These are phyloP conservation scores for Trichosporon asahii DNA, from an alignment of 1,284 basidiomycete genomes.

Conservation along the genomic window DNA sequence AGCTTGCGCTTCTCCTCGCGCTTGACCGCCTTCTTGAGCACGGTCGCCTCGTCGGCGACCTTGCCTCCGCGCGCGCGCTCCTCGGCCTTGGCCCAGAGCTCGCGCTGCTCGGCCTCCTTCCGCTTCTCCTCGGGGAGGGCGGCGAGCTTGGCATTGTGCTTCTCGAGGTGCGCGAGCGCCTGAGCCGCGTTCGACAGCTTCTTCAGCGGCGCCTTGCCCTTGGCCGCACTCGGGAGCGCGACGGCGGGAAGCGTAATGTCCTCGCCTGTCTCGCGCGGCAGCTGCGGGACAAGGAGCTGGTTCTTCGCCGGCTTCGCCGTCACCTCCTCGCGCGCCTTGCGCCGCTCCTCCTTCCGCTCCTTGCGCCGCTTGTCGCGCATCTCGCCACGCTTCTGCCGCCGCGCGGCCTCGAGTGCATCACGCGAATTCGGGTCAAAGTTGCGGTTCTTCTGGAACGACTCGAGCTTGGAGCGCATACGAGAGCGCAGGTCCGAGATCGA, in stretches of 20 bases:
- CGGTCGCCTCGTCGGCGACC: conserved; percentile 73
- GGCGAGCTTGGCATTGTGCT: conserved; percentile 69
- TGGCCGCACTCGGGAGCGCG: conserved; percentile 53
- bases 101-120: conserved; percentile 68
- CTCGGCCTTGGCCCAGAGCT: conserved; percentile 82
- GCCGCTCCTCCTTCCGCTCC: conserved; percentile 76
- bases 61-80: conserved; percentile 80
- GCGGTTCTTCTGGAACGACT: conserved; percentile 59
- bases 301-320: conserved; percentile 54
- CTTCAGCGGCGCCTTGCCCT: conserved; percentile 55
- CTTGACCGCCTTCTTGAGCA: conserved; percentile 85
- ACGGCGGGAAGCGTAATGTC: conserved; percentile 70
- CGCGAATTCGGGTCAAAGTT: conserved; percentile 51
- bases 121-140: conserved; percentile 73
- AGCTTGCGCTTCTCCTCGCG: conserved; percentile 80
- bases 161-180: conserved; percentile 72
- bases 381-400: conserved; percentile 68
- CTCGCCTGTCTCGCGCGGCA: conserved; percentile 44
- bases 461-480: conserved; percentile 74
- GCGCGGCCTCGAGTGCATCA: conserved; percentile 77
- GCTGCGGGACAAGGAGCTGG: conserved; percentile 63
- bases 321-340: conserved; percentile 55
- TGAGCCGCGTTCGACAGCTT: conserved; percentile 68
- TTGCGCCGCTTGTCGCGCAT: conserved; percentile 77
- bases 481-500: conserved; percentile 69